Base-by-base conservation (phyloP, 2,329 filamentous ascomycete genomes). In the Claviceps maximensis region DNA sequence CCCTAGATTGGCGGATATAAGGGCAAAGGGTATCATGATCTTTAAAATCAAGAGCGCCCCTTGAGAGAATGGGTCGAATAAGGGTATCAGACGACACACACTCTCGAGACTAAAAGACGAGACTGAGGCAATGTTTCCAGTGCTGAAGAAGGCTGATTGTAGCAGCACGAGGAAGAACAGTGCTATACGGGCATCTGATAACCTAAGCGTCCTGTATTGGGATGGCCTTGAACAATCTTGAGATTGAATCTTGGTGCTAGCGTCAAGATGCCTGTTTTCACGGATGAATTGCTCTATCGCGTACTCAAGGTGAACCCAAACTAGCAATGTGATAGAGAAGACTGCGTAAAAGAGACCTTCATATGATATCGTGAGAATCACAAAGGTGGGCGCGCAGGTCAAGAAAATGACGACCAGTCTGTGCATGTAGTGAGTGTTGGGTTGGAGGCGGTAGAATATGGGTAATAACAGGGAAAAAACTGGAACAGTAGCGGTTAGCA, bases 311-410 rank as follows among this genome's bases (percentile, higher is more conserved):
- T 84, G 82, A 36, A 96, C 87, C 93, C 93, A 98, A 53, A 84
- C 83, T 50, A 95, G 76, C 5, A 98, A 72, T 23, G 84, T 87
- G 52, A 86, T 73, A 63, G 84, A 89, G 69, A 96, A 98, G 12
- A 85, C 82, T 55, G 96, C 81, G 69, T 97, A 98, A 68, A 98
- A 98, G 2, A 98, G 76, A 0, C 91, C 91, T 68, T 98, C 93
- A 70, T 95, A 98, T 0, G 91, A 96, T 60, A 97, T 96, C 8
- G 90, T 95, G 50, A 98, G 80, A 62, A 98, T 91, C 64, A 98
- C 86, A 69, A 97, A 98, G 1, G 86, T 86, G 0, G 93, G 93
- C 0, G 91, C 86, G 65, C 94, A 97, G 5, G 90, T 87, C 49
- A 98, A 75, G 71, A 97, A 98, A 52, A 96, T 83, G 60, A 95